Evolutionary conservation across 371 early-diverging fungal species (phyloP), one percentile per base, ranked within the genome.

Genomic region (Batkoa obscura): DNA sequence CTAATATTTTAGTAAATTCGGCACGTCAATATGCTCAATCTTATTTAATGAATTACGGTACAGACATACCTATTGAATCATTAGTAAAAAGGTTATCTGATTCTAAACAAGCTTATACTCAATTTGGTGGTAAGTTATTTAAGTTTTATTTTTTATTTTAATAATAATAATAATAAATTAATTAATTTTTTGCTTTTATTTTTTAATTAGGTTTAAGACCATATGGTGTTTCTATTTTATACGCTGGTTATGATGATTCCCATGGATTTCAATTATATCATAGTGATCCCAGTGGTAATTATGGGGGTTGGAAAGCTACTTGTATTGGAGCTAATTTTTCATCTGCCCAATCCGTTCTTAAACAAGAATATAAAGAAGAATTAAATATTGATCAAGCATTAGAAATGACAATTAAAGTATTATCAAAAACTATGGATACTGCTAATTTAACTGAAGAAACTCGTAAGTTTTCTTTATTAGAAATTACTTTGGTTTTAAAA

Each of bases 251-350:
- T 66, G 93, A 94, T 64, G 73, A 81, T 38, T 79, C 84, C 39
- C 68, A 74, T 57, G 94, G 97, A 8, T 97, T 95, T 78, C 92
- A 91, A 68, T 74, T 99, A 43, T 97, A 93, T 68, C 94, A 91
- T 64, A 90, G 94, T 6, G 99, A 99, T 70, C 99, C 99, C 2
- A 90, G 93, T 30, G 99, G 99, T 54, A 98, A 98, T 72, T 94
- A 97, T 67, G 80, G 86, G 64, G 94, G 94, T 39, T 99, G 98
- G 98, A 97, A 90, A 70, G 98, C 98, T 10, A 88, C 86, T 36
- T 90, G 93, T 69, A 93, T 97, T 63, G 99, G 99, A 30, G 90
- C 87, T 55, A 94, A 94, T 72, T 83, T 81, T 56, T 75, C 87
- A 17, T 84, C 84, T 50, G 96, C 94, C 6, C 86, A 90, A 65